Base-by-base conservation (phyloP, 495 filamentous ascomycete species). In the Patellaria atrata region DNA sequence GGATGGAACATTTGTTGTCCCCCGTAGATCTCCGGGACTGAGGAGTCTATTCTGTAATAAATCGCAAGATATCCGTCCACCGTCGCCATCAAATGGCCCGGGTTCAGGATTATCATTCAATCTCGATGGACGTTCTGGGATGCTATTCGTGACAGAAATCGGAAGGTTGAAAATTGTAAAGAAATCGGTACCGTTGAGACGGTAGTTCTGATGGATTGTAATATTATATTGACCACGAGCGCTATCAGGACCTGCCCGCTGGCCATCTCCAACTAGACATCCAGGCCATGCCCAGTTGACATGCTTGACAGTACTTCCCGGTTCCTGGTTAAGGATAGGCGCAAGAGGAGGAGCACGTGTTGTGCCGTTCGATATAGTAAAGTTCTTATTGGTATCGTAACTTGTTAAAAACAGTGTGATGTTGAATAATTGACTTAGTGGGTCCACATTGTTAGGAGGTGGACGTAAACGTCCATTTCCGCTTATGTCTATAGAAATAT, bases 91-190 rank as follows among this genome's bases (percentile, higher is more conserved):
- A 12, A 50, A 16, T 8, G 47, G 47, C 3, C 47, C 47, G 6
- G 47, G 47, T 9, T 38, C 35, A 6, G 47, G 47, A 14, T 43
- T 43, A 4, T 37, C 40, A 16, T 40, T 27, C 2, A 47, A 33
- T 19, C 44, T 43, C n/a, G 22, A 31, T 16, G 46, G 46, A 22
- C 45, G 45, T 22, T 44, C 33, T 15, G 20, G 4, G 40, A 79
- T 78, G 28, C 58, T 58, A 43, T 79, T 80, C n/a, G 71, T 74
- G 30, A 79, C 67, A 3, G 63, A 63, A 43, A 80, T 73, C 14
- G 74, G 73, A 13, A 77, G 56, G 30, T 79, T 67, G 38, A 77
- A 79, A 32, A 79, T 66, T n/a, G 73, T 75, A 53, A 77, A 79
- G 38, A 68, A 63, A 27, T 77, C 63, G 1, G 58, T 61, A 5